Conservation (phyloP, 768 basidiomycete genomes). For the Lactifluus volemus region DNA sequence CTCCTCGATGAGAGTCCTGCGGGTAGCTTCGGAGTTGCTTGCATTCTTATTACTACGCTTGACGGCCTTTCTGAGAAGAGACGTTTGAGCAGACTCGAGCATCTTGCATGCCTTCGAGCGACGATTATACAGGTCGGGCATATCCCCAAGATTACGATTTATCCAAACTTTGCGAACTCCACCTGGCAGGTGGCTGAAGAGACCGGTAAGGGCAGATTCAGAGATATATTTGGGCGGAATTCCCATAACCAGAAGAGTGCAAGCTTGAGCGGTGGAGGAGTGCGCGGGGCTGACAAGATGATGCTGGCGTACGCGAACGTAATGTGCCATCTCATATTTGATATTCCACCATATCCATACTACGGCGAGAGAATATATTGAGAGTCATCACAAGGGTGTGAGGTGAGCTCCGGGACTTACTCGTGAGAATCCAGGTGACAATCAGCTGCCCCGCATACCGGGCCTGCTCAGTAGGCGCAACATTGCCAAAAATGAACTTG, state of each 20-base stretch:
- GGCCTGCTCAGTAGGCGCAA: conserved; percentile 38
- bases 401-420: conserved; percentile 34
- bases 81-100: conserved; percentile 82
- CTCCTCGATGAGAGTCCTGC: conserved; percentile 23
- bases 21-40: conserved; percentile 27
- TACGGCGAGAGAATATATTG: conserved; percentile 22
- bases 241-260: conserved; percentile 85
- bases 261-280: conserved; percentile 74
- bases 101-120: conserved; percentile 64
- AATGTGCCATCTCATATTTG: conserved; percentile 70
- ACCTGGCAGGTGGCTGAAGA: conserved; percentile 80
- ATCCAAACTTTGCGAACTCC: conserved; percentile 91
- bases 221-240: conserved; percentile 74
- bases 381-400: not conserved
- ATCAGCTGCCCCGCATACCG: conserved; percentile 78
- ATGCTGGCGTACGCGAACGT: conserved; percentile 70
- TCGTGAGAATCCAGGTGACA: conserved; percentile 70
- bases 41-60: conserved; percentile 49
- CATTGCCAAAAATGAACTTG: conserved; percentile 76
- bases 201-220: conserved; percentile 49
- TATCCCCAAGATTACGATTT: conserved; percentile 79
- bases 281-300: conserved; percentile 72
- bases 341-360: conserved; percentile 87
- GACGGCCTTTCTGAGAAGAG: conserved; percentile 63
- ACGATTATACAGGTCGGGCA: conserved; percentile 76